Percentiles rank a stretch among this genome's conserved stretches.
phyloP scores from a whole-genome alignment of 192 early-diverging fungal genomes.

The Radiomyces spectabilis region DNA sequence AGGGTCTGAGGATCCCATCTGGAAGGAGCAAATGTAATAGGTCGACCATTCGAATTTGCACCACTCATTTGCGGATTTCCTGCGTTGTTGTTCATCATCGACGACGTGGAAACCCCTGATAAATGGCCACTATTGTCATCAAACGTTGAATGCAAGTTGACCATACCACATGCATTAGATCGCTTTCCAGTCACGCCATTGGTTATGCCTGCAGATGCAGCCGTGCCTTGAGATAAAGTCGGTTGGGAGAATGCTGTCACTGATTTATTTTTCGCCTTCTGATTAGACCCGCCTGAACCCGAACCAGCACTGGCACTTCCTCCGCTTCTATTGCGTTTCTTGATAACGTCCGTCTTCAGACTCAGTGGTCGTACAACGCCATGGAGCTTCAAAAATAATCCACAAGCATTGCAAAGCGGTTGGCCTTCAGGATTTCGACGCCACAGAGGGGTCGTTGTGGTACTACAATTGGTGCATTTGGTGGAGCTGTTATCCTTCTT shows the following conservation, averaged over 20 bases:
- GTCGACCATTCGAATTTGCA: conserved; percentile 1
- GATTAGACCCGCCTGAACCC: background rate
- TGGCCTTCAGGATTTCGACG: conserved; percentile 71
- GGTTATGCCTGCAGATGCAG: no score
- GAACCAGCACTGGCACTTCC: conserved; percentile 1
- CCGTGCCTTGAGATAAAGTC: no score
- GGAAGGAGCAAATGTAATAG: conserved; percentile 6
- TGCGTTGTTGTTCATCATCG: background rate
- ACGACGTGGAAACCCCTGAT: background rate
- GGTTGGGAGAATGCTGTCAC: no score
- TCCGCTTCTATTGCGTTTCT: conserved; percentile 67
- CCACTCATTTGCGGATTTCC: background rate
- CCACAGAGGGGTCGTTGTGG: conserved; percentile 85
- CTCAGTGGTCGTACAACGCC: conserved; percentile 69
- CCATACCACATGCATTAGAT: no score
- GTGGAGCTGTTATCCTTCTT: conserved; percentile 1
- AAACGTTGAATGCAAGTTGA: no score
- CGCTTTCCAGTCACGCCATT: no score
- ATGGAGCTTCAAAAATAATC: conserved; percentile 88
- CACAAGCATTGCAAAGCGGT: conserved; percentile 92
- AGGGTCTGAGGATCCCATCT: conserved; percentile 5
- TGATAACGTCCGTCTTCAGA: conserved; percentile 78
- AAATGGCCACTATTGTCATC: background rate
- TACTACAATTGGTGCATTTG: conserved; percentile 74
- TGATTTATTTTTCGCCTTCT: background rate